Evolutionary conservation across 306 rosid species (phyloP).

Genomic region (Abrus precatorius): DNA sequence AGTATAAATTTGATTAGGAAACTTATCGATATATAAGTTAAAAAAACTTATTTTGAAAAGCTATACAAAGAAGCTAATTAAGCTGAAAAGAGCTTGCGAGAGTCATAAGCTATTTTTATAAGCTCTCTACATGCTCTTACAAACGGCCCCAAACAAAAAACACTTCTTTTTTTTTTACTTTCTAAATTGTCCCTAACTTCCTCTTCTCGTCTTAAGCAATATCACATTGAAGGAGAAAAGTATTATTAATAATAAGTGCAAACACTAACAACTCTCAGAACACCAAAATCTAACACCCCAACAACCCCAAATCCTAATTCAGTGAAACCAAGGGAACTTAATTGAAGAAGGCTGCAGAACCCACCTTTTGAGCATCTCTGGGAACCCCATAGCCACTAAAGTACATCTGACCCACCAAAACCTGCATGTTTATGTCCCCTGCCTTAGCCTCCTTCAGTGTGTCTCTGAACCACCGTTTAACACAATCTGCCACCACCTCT

Average conservation of each 20-base stretch:
- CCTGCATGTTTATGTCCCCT: slow-evolving; percentile 86
- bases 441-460: slow-evolving; percentile 77
- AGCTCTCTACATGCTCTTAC: too few species aligned
- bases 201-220: slow-evolving; percentile 14
- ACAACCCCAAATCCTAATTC: slow-evolving; percentile 25
- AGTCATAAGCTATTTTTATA: too few species aligned
- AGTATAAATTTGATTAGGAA: too few species aligned
- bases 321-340: neutral
- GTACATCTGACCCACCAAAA: slow-evolving; percentile 87
- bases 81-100: too few species aligned
- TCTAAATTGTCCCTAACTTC: neutral
- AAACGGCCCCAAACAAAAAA: neutral
- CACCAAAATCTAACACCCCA: neutral
- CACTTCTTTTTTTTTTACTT: too few species aligned
- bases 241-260: neutral
- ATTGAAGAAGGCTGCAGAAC: neutral
- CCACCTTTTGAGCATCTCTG: slow-evolving; percentile 80
- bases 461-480: slow-evolving; percentile 86
- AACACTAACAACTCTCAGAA: neutral
- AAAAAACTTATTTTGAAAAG: too few species aligned
- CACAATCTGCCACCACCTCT: slow-evolving; percentile 84
- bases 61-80: too few species aligned
- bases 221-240: neutral
- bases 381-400: slow-evolving; percentile 81
- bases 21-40: too few species aligned